phyloP scores from a whole-genome alignment of 2,329 filamentous ascomycete genomes.

The Penicillium sp. region DNA sequence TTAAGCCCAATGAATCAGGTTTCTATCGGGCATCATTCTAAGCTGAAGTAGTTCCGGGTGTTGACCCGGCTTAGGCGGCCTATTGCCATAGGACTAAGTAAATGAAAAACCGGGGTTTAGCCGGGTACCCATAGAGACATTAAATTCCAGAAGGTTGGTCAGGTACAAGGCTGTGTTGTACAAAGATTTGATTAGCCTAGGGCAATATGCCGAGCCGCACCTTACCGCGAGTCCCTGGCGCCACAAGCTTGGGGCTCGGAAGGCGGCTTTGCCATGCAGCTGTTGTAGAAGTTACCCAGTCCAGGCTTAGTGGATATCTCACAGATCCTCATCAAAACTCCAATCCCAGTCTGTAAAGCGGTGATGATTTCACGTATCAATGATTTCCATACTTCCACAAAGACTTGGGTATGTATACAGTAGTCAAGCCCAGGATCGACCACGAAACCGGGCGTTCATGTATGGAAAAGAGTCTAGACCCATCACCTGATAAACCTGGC shows the following conservation, averaged over 20 bases:
- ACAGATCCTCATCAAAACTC: background rate
- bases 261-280: slow-evolving; percentile 17
- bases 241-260: slow-evolving; percentile 10
- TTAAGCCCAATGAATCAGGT: background rate
- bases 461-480: background rate
- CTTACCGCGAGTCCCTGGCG: slow-evolving; percentile 1
- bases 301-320: background rate
- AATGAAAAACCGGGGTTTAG: background rate
- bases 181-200: background rate
- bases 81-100: background rate
- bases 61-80: background rate
- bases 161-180: background rate
- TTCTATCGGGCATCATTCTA: background rate
- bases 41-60: background rate
- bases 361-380: background rate
- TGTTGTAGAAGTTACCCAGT: background rate
- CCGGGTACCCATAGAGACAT: background rate
- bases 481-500: slow-evolving; percentile 4
- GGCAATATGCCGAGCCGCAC: slow-evolving; percentile 10
- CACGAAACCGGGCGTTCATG: background rate
- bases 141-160: background rate
- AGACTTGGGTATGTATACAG: slow-evolving; percentile 12
- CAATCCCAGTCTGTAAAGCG: background rate
- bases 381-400: background rate
- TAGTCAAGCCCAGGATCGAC: background rate